Evolutionary conservation across 2,329 filamentous ascomycete species (phyloP).

Genomic region (Phyllosticta capitalensis): DNA sequence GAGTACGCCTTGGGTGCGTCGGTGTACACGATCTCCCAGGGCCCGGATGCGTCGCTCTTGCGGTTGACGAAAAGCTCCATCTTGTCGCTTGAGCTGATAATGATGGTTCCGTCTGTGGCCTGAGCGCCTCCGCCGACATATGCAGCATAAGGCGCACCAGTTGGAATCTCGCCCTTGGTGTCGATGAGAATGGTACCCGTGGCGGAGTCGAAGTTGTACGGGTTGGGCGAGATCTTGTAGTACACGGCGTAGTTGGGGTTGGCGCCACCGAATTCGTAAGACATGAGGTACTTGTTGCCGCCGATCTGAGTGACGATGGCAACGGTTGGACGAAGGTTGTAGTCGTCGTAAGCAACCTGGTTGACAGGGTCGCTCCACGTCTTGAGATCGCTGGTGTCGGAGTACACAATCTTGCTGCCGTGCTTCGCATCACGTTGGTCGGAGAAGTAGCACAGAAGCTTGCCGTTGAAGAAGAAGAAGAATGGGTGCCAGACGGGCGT

Average conservation of each 20-base stretch:
- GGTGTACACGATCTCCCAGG: conserved; percentile 38
- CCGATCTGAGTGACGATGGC: conserved; percentile 47
- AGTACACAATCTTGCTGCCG: conserved; percentile 61
- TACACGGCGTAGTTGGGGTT: conserved; percentile 39
- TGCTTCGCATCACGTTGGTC: conserved; percentile 55
- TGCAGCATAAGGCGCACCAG: conserved; percentile 42
- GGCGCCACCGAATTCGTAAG: conserved; percentile 52
- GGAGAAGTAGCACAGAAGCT: conserved; percentile 59
- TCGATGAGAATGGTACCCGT: conserved; percentile 34
- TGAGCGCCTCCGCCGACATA: conserved; percentile 38
- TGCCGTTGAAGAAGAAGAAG: conserved; percentile 48
- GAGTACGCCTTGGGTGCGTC: conserved; percentile 37
- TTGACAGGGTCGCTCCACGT: conserved; percentile 51
- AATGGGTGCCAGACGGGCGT: conserved; percentile 69
- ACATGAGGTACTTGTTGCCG: conserved; percentile 50
- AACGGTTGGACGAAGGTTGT: conserved; percentile 60
- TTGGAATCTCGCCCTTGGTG: conserved; percentile 37
- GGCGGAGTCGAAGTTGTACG: conserved; percentile 37
- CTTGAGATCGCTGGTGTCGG: conserved; percentile 49
- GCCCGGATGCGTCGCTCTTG: conserved; percentile 32
- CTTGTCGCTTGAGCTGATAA: conserved; percentile 34
- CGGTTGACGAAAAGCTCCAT: conserved; percentile 40
- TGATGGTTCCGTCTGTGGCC: conserved; percentile 37
- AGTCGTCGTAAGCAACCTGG: conserved; percentile 54
- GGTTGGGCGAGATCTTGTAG: conserved; percentile 41